Base-by-base conservation (phyloP, 805 yeast species). In the Dipodascopsis uninucleata region DNA sequence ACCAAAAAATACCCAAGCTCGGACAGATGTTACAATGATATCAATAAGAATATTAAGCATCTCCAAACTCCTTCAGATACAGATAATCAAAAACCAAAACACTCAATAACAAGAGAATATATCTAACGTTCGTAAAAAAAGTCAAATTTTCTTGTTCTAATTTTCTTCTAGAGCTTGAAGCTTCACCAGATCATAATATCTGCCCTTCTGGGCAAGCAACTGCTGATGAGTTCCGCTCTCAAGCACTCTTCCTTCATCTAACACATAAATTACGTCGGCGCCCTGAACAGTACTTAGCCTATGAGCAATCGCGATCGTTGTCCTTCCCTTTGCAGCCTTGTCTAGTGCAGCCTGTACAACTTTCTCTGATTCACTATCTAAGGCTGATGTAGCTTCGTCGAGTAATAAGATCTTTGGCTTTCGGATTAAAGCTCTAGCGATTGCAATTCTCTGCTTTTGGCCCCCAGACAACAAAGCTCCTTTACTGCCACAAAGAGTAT, bases 261-360 rank as follows among this genome's bases (percentile, higher is more conserved):
- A 60, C 43, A 79, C 71, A 36, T 72, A 71, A 21, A 82, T 78
- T 41, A 66, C 66, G 37, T 73, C 68, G 0, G 87, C 75, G 45
- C 71, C 69, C 36, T 68, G 63, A 47, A 79, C 78, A 0, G 85
- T 78, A 53, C 76, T 76, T 65, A 83, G 70, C 57, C 90, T 68
- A 62, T 82, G 90, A 7, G 89, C 89, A 64, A 82, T 81, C 58
- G 88, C 82, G 52, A 82, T 65, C 32, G 83, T 78, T 1, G 89
- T 82, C 56, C 88, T 79, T 23, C 77, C 68, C n/a, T 64, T 43
- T 49, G 84, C 82, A 54, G 82, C 85, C 5, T 62, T 65, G 7
- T 69, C 68, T 45, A 78, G 79, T 4, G 87, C 82, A 6, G 66
- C 54, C 62, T 82, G 89, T 44, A 82, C 81, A 59, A 74, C 74